Base-by-base conservation (phyloP, 805 yeast genomes). In the Barnettozyma vustinii region DNA sequence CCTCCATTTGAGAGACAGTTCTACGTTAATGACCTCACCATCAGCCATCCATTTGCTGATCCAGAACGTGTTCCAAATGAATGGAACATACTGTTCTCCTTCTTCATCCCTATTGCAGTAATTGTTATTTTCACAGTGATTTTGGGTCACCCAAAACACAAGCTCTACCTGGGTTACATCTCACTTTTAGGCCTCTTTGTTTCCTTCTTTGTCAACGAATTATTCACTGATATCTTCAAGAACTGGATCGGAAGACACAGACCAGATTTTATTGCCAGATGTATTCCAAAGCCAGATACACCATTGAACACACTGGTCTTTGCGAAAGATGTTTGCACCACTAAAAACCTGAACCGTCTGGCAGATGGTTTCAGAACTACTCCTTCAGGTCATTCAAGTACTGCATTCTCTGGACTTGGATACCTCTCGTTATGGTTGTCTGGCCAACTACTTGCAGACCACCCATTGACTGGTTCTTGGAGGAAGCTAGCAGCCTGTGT, bases 201-300 rank as follows among this genome's bases (percentile, higher is more conserved):
- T 1, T 73, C 90, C 0, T 70, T 85, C 49, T 72, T 80, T 18
- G 66, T 82, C 13, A 80, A 87, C 26, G 73, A 80, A 39, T 69
- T 84, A 26, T 59, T 85, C 45, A 87, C 96, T 3, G 88, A 88
- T 59, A 70, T 83, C 15, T 63, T 88, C 51, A 92, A 92, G 69
- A 81, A 84, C 61, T 81, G 87, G 80, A 79, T 92, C 48, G 97
- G 97, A 5, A 77, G 97, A 61, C 87, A 84, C 52, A 74, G 99
- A 51, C 99, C 99, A 0, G 99, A 92, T 66, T 87, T 91, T 62
- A 67, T 92, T 46, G 87, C 90, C 6, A 76, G 98, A 56, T 92
- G 98, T 65, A 62, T 74, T 19, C 97, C 97, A 4, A 70, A 68
- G 30, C 65, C 67, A 1, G 82, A 70, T 44, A 75, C 91, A 0